Evolutionary conservation across 164 flowering plant genomes (phyloP), one percentile per base, ranked within the genome.

Genomic region (Liriodendron chinense): DNA sequence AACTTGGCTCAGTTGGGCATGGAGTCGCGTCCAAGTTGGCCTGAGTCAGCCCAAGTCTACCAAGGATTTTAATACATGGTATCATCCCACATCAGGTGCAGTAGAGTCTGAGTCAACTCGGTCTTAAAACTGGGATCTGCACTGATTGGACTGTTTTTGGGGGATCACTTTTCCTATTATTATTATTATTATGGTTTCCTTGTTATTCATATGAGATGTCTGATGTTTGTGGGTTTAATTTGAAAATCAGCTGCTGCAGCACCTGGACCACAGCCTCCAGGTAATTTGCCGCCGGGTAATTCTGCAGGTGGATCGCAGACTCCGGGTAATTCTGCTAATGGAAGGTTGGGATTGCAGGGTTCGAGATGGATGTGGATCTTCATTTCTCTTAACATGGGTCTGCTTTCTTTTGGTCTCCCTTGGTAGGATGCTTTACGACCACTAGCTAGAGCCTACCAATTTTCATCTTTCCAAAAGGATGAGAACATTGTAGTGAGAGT

Each of bases 211-310:
- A n/a, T 25, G 69, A 66, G n/a, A 28, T 28, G 16, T 16, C 69
- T 66, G 48, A 66, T 66, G 9, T 66, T 14, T 18, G n/a, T 66
- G 20, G 14, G 1, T 66, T 26, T 20, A 20, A n/a, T 43, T n/a
- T 47, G 22, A 72, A 20, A 65, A 65, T 53, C 78, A 75, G 75
- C 61, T 3, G 47, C 2, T 43, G 80, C 69, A 22, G 50, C 75
- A 66, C 25, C 68, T 18, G 47, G 9, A 7, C 49, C 72, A 16
- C 53, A 9, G 25, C 63, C 73, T 6, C 59, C 80, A 21, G 47
- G 28, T n/a, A 83, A 77, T 69, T 21, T 57, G 34, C 3, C 34
- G 6, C 43, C 43, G 43, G 43, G 43, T 34, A 34, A 34, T 34
- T 34, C 7, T 34, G 43, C 43, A 0, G 43, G 43, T 18, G 47